Evolutionary conservation across 208 protist genomes (phyloP).

Genomic region (Herpetomonas tarakana): DNA sequence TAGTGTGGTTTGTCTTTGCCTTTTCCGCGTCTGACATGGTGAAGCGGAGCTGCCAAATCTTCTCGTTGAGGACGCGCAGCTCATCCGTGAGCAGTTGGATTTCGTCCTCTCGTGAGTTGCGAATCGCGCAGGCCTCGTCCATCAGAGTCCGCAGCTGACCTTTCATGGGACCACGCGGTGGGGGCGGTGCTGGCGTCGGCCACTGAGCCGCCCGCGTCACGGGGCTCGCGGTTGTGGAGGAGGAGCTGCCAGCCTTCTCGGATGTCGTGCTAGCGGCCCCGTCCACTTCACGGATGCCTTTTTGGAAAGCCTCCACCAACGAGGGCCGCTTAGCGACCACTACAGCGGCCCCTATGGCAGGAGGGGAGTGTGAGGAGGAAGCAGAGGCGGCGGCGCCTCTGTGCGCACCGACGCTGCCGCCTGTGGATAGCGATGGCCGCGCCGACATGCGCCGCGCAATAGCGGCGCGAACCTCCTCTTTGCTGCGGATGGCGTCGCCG

Average conservation of each 20-base stretch:
- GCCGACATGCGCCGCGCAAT: background rate
- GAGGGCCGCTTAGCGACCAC: background rate
- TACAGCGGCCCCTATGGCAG: no score
- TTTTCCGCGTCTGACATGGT: slow-evolving; percentile 12
- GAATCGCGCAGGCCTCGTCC: slow-evolving; percentile 52
- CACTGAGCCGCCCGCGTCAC: no score
- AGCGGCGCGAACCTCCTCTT: background rate
- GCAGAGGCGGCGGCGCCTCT: no score
- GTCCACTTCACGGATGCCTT: background rate
- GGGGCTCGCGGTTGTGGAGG: background rate
- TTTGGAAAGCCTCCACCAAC: background rate
- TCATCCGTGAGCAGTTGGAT: slow-evolving; percentile 74
- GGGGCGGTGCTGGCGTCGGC: background rate
- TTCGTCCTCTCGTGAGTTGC: slow-evolving; percentile 59
- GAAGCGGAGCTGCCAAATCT: slow-evolving; percentile 76
- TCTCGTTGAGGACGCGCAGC: slow-evolving; percentile 66
- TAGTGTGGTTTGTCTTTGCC: slow-evolving; percentile 3
- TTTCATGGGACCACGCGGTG: slow-evolving; percentile 11
- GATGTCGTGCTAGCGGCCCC: no score
- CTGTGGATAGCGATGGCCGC: background rate
- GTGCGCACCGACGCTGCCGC: no score
- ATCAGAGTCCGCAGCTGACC: slow-evolving; percentile 48
- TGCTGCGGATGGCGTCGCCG: no score
- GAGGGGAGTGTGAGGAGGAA: no score
- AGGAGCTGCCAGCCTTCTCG: no score